Percentiles rank a stretch among this genome's conserved stretches.
phyloP scores from a whole-genome alignment of 345 rosid species.

The Bruguiera sexangula region DNA sequence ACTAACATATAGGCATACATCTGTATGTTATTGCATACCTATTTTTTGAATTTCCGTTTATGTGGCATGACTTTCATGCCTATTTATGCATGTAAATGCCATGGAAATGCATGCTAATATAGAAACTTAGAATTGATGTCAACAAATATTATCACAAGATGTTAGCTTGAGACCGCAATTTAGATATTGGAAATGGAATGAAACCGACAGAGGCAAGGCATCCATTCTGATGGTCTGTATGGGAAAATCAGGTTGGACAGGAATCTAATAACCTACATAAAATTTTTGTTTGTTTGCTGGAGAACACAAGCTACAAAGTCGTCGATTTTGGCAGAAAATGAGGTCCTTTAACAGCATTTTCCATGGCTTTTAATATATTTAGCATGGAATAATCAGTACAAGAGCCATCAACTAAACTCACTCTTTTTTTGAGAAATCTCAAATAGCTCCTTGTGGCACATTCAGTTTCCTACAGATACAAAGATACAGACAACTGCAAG shows the following conservation, averaged over 20 bases:
- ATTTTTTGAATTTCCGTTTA: too few species aligned
- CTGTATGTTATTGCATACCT: neutral
- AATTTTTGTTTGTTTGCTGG: neutral
- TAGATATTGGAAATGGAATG: neutral
- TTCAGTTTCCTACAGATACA: too few species aligned
- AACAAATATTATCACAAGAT: too few species aligned
- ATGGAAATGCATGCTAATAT: neutral
- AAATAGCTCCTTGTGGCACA: too few species aligned
- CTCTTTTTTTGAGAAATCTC: too few species aligned
- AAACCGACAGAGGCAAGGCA: neutral
- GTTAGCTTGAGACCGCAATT: neutral
- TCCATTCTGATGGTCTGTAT: neutral
- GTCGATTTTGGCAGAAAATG: neutral
- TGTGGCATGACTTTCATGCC: neutral
- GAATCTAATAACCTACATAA: neutral
- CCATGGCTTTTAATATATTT: neutral
- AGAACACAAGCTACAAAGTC: neutral
- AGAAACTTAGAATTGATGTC: too few species aligned
- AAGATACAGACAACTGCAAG: too few species aligned
- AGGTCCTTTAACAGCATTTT: neutral
- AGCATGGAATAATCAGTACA: too few species aligned
- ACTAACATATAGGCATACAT: neutral
- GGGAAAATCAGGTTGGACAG: neutral
- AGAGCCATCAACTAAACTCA: too few species aligned
- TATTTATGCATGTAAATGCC: neutral